A percentile compares a stretch with the other conserved stretches of the same genome.
Conservation (phyloP, 805 yeast species). For the Soucietia sequanensis region DNA sequence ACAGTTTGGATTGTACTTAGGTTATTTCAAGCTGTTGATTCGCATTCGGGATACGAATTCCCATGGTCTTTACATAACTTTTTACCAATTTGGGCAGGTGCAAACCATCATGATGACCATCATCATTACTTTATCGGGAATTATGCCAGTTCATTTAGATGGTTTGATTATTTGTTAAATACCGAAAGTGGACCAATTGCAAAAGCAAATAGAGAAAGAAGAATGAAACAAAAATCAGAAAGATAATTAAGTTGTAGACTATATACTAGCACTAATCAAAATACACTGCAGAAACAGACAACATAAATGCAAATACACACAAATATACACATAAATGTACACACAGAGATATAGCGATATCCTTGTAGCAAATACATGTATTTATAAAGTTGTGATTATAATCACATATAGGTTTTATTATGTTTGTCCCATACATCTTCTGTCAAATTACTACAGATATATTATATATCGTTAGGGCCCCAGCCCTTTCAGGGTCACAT, state of each 20-base stretch:
- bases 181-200: slow-evolving; percentile 92
- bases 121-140: slow-evolving; percentile 95
- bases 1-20: slow-evolving; percentile 85
- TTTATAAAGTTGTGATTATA: too few species aligned
- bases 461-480: too few species aligned
- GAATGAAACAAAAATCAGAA: slow-evolving; percentile 57
- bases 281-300: not conserved
- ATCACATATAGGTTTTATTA: too few species aligned
- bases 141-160: slow-evolving; percentile 91
- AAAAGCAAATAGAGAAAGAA: slow-evolving; percentile 67
- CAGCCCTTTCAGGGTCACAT: too few species aligned
- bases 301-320: not conserved
- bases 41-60: slow-evolving; percentile 98
- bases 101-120: slow-evolving; percentile 96
- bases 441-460: too few species aligned
- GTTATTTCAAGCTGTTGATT: slow-evolving; percentile 93
- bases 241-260: slow-evolving; percentile 14
- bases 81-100: slow-evolving; percentile 97
- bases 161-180: slow-evolving; percentile 87
- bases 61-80: slow-evolving; percentile 94
- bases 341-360: not conserved
- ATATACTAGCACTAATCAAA: slow-evolving; percentile 11
- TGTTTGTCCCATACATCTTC: too few species aligned
- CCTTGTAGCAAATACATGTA: too few species aligned
- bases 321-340: not conserved